phyloP scores from a whole-genome alignment of 495 filamentous ascomycete genomes.

The Xylaria telfairii region DNA sequence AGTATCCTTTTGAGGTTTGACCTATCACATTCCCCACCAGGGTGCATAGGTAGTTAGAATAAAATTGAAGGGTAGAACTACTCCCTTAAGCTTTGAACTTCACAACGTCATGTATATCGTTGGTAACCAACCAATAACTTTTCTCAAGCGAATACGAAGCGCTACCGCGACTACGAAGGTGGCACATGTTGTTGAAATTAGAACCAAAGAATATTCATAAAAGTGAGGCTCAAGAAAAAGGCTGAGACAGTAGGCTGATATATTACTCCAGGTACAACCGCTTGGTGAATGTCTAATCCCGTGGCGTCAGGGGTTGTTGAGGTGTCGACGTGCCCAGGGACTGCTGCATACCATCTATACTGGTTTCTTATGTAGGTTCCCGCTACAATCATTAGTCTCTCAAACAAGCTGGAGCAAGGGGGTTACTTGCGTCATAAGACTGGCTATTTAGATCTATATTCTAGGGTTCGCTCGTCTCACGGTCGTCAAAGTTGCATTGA shows the following conservation, averaged over 20 bases:
- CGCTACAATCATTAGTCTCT: slow-evolving; percentile 9
- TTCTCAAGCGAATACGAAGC: neutral
- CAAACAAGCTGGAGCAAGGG: slow-evolving; percentile 5
- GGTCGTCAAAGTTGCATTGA: neutral
- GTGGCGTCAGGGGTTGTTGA: neutral
- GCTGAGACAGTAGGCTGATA: slow-evolving; percentile 12
- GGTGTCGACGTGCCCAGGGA: neutral
- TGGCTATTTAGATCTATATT: slow-evolving; percentile 11
- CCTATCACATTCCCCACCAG: slow-evolving; percentile 36
- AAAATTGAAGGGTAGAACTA: slow-evolving; percentile 17
- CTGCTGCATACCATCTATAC: slow-evolving; percentile 1
- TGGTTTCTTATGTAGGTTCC: slow-evolving; percentile 17
- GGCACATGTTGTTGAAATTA: neutral
- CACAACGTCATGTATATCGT: neutral
- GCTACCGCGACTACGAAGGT: neutral
- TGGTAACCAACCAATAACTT: neutral
- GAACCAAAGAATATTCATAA: neutral
- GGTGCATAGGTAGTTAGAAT: slow-evolving; percentile 15
- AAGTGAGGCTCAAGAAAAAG: slow-evolving; percentile 18
- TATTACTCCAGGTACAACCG: neutral
- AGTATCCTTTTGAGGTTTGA: slow-evolving; percentile 29
- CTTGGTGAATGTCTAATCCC: slow-evolving; percentile 1
- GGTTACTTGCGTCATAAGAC: slow-evolving; percentile 25
- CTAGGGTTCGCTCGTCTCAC: neutral
- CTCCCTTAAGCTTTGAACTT: neutral